Percentiles rank a stretch among this genome's conserved stretches.
Evolutionary conservation across 305 asterid genomes (phyloP).

Genomic region (Galium porrigens): DNA sequence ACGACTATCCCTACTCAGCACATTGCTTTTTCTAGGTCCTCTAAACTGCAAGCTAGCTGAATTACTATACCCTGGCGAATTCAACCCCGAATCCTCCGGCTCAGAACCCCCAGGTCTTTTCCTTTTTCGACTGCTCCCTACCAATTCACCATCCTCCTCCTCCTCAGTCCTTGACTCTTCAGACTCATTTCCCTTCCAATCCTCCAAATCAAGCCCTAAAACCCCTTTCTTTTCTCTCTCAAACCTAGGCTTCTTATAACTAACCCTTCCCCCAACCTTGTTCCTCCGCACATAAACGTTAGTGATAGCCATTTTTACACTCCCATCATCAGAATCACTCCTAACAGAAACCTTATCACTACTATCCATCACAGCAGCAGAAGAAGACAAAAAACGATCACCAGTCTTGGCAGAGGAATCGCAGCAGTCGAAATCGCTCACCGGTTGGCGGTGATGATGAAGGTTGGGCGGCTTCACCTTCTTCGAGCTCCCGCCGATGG

Average conservation of each 20-base stretch:
- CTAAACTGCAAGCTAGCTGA: slow-evolving; percentile 23
- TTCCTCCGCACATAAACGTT: slow-evolving; percentile 46
- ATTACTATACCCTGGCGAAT: slow-evolving; percentile 21
- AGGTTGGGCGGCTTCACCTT: slow-evolving; percentile 54
- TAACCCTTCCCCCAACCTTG: slow-evolving; percentile 30
- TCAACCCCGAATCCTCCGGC: slow-evolving; percentile 25
- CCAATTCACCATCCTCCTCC: slow-evolving; percentile 8
- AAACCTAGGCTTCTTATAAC: slow-evolving; percentile 19
- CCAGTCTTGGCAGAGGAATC: slow-evolving; percentile 21
- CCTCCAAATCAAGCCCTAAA: not conserved
- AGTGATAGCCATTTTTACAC: slow-evolving; percentile 15
- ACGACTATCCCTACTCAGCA: slow-evolving; percentile 17
- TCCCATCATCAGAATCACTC: slow-evolving; percentile 6
- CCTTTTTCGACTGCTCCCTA: slow-evolving; percentile 15
- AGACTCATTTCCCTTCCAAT: slow-evolving; percentile 1
- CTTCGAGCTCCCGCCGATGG: slow-evolving; percentile 52
- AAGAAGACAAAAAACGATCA: not conserved
- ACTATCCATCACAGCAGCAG: slow-evolving; percentile 1
- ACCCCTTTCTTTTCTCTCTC: slow-evolving; percentile 15
- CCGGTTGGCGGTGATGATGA: slow-evolving; percentile 17
- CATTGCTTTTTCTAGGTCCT: slow-evolving; percentile 21
- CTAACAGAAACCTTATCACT: not conserved
- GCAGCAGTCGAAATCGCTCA: slow-evolving; percentile 17
- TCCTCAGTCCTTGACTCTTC: slow-evolving; percentile 5
- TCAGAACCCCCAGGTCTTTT: slow-evolving; percentile 16